Conservation (phyloP, 257 asterid species). For the Leptodermis oblonga region DNA sequence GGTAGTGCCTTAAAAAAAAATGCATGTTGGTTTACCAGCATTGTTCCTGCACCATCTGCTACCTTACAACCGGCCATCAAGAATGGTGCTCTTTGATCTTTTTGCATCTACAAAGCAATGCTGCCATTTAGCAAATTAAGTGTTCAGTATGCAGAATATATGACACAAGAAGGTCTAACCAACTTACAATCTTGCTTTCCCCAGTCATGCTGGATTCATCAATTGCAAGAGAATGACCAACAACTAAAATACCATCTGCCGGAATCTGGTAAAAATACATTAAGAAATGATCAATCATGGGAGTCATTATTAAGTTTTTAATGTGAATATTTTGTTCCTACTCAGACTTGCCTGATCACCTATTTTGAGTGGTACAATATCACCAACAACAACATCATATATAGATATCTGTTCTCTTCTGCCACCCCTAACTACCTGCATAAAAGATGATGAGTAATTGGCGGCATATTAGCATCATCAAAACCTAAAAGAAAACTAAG, state of each 20-base stretch:
- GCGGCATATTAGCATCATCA: slow-evolving; percentile 4
- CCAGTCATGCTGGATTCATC: slow-evolving; percentile 99
- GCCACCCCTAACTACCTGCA: slow-evolving; percentile 80
- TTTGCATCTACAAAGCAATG: slow-evolving; percentile 50
- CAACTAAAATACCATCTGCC: slow-evolving; percentile 79
- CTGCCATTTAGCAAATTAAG: slow-evolving; percentile 21
- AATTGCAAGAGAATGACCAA: slow-evolving; percentile 86
- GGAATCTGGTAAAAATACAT: slow-evolving; percentile 58
- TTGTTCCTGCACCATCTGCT: slow-evolving; percentile 93
- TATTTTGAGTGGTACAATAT: slow-evolving; percentile 80
- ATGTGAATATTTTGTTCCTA: background rate
- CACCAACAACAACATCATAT: slow-evolving; percentile 92
- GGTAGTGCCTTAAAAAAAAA: background rate
- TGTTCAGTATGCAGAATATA: slow-evolving; percentile 15
- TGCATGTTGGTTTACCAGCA: slow-evolving; percentile 59
- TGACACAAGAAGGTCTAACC: slow-evolving; percentile 34
- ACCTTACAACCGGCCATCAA: slow-evolving; percentile 98
- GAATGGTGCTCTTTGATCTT: slow-evolving; percentile 78
- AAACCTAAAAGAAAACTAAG: slow-evolving; percentile 6
- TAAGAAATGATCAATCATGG: slow-evolving; percentile 5
- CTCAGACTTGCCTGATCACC: slow-evolving; percentile 74
- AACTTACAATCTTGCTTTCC: slow-evolving; percentile 96
- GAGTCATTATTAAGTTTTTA: no score
- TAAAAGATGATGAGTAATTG: slow-evolving; percentile 5
- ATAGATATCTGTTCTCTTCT: slow-evolving; percentile 85